Evolutionary conservation across 768 basidiomycete species (phyloP).

Genomic region (Tephrocybe sp.): DNA sequence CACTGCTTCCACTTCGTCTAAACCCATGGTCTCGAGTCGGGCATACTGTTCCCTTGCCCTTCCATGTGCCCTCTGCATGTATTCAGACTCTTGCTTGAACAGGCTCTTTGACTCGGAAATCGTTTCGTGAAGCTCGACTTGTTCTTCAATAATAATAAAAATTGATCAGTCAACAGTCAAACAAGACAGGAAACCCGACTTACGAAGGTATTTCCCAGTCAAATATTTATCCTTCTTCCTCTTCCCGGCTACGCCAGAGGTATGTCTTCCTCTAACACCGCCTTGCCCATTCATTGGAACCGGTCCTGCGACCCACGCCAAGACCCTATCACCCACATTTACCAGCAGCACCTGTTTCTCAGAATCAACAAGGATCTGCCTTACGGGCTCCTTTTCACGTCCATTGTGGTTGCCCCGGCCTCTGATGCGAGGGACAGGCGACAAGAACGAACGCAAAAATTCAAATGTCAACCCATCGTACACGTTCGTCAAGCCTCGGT

Average conservation of each 20-base stretch:
- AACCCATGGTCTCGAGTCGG: conserved; percentile 59
- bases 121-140: conserved; percentile 59
- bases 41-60: conserved; percentile 57
- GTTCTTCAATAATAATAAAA: conserved; percentile 38
- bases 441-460: conserved; percentile 51
- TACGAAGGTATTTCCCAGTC: conserved; percentile 46
- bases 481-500: conserved; percentile 52
- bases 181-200: conserved; percentile 17
- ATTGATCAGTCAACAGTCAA: conserved; percentile 9
- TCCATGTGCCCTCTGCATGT: conserved; percentile 35
- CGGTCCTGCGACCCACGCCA: conserved; percentile 66
- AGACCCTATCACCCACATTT: conserved; percentile 55
- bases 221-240: conserved; percentile 32
- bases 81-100: conserved; percentile 47
- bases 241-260: conserved; percentile 23
- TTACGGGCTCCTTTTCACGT: conserved; percentile 42
- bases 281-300: conserved; percentile 27
- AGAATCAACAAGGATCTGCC: conserved; percentile 53
- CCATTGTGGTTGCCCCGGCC: conserved; percentile 17
- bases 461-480: conserved; percentile 68
- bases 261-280: conserved; percentile 33
- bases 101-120: conserved; percentile 57
- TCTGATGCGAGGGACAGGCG: conserved; percentile 38
- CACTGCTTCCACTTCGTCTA: conserved; percentile 71
- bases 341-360: conserved; percentile 56